Evolutionary conservation across 202 grass and related monocot genomes (phyloP).

Genomic region (Digitaria exilis): DNA sequence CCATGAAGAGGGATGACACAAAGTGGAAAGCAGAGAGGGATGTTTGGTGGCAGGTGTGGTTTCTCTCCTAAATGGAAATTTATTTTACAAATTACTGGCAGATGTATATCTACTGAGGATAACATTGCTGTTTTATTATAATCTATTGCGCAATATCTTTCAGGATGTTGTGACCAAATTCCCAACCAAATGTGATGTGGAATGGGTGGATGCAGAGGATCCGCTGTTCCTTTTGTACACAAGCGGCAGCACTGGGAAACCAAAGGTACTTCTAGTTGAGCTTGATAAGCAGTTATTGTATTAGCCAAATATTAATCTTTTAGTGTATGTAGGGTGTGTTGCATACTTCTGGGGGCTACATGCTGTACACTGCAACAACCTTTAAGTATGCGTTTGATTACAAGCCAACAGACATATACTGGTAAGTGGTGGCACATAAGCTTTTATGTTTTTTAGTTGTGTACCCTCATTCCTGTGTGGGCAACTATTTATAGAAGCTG

Average conservation of each 20-base stretch:
- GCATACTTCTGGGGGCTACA: conserved; percentile 97
- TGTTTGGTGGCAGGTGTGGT: conserved; percentile 91
- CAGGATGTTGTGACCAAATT: conserved; percentile 85
- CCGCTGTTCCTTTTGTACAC: conserved; percentile 96
- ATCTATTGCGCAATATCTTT: conserved; percentile 24
- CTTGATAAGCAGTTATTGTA: conserved; percentile 18
- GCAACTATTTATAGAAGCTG: conserved; percentile 13
- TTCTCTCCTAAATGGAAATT: conserved; percentile 22
- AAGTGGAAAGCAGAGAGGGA: conserved; percentile 81
- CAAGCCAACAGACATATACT: conserved; percentile 92
- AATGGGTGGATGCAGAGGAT: conserved; percentile 99
- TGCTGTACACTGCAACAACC: conserved; percentile 90
- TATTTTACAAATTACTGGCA: background rate
- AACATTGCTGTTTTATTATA: conserved; percentile 14
- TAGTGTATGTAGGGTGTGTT: conserved; percentile 87
- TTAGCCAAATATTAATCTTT: conserved; percentile 35
- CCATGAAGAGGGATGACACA: conserved; percentile 82
- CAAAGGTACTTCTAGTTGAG: conserved; percentile 65
- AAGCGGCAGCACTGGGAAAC: conserved; percentile 97
- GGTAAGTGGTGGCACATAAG: conserved; percentile 81
- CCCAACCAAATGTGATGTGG: conserved; percentile 74
- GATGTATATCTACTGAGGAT: background rate
- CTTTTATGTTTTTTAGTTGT: conserved; percentile 36
- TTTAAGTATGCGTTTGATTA: conserved; percentile 99
- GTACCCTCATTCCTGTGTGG: conserved; percentile 6